Evolutionary conservation across 495 filamentous ascomycete species (phyloP).

Genomic region (Hamigera avellanea): DNA sequence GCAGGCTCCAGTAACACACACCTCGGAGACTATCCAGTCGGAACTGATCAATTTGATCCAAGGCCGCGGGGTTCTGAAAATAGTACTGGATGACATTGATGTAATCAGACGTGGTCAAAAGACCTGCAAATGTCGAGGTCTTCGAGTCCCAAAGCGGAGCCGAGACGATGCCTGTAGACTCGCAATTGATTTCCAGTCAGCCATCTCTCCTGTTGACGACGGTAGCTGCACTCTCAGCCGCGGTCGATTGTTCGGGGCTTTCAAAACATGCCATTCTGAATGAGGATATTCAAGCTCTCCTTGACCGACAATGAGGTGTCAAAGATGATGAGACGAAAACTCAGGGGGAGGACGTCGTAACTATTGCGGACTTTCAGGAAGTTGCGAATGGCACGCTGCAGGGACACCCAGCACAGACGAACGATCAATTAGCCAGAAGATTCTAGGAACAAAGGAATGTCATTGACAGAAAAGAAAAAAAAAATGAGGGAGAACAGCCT

Average conservation of each 20-base stretch:
- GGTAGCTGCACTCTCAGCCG: background rate
- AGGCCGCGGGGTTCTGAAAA: constrained; percentile 89
- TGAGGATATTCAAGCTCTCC: constrained; percentile 90
- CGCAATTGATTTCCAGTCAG: constrained; percentile 9
- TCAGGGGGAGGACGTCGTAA: constrained; percentile 97
- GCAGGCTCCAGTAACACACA: constrained; percentile 18
- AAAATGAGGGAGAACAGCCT: constrained; percentile 4
- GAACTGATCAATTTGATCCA: constrained; percentile 87
- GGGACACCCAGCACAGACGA: constrained; percentile 4
- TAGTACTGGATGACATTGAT: constrained; percentile 99
- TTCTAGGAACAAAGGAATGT: constrained; percentile 7
- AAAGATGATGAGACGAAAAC: constrained; percentile 90
- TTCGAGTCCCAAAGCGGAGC: constrained; percentile 96
- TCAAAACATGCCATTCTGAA: constrained; percentile 77
- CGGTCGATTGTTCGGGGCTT: background rate
- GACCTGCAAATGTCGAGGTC: constrained; percentile 82
- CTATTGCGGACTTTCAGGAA: constrained; percentile 95
- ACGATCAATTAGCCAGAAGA: too few relatives aligned
- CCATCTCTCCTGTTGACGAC: constrained; percentile 1
- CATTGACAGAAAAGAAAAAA: constrained; percentile 8
- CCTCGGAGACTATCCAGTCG: constrained; percentile 85
- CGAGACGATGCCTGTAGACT: constrained; percentile 77
- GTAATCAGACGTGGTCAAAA: constrained; percentile 92
- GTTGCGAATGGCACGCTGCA: constrained; percentile 77
- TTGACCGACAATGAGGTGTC: constrained; percentile 92